phyloP scores from a whole-genome alignment of 148 eudicot genomes.

The Chenopodium album region DNA sequence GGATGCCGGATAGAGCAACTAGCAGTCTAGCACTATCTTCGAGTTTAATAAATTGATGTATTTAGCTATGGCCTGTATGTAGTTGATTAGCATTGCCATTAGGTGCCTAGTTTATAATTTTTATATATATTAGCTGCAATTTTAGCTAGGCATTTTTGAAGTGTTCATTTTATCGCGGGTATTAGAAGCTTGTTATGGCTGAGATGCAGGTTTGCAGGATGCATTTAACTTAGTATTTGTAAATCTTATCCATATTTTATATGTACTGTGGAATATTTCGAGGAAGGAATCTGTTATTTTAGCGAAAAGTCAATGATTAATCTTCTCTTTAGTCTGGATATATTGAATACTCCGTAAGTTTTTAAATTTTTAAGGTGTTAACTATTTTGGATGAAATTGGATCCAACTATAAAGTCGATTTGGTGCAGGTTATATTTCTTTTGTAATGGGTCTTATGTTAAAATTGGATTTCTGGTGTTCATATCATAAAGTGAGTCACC shows the following conservation, averaged over 20 bases:
- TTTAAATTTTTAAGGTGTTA: no score
- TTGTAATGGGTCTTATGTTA: no score
- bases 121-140: background rate
- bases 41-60: slow-evolving; percentile 18
- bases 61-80: slow-evolving; percentile 9
- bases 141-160: slow-evolving; percentile 11
- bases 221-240: slow-evolving; percentile 9
- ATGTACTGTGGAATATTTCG: background rate
- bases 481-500: no score
- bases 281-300: background rate
- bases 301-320: background rate
- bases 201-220: background rate
- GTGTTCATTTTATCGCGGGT: background rate
- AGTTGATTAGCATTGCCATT: background rate
- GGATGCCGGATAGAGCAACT: slow-evolving; percentile 15
- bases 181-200: background rate
- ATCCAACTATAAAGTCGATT: no score
- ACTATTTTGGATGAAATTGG: background rate
- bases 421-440: no score
- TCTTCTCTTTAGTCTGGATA: background rate
- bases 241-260: background rate
- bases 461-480: no score
- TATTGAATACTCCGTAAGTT: no score
- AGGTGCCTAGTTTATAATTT: background rate
- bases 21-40: background rate